Percentiles rank a stretch among this genome's conserved stretches.
Conservation (phyloP, 176 grass and related monocot species). For the Juncus inflexus region DNA sequence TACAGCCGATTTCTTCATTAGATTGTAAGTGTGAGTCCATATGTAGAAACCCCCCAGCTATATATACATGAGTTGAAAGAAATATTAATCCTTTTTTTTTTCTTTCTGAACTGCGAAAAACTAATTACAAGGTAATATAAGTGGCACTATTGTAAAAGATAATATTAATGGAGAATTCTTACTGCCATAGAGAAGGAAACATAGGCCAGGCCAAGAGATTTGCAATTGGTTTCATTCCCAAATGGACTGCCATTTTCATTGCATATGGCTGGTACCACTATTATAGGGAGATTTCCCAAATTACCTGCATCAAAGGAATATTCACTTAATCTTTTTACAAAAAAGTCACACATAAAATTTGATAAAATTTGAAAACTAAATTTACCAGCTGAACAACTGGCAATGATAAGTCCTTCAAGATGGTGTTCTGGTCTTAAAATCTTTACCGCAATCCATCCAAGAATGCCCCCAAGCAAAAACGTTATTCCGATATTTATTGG, state of each 20-base stretch:
- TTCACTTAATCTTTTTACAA: background rate
- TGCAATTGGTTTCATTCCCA: conserved; percentile 3
- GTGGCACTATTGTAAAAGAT: too few relatives aligned
- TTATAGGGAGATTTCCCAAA: conserved; percentile 29
- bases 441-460: conserved; percentile 32
- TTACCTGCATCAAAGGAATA: background rate
- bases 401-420: conserved; percentile 26
- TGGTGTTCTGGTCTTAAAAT: conserved; percentile 25
- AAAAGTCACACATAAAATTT: background rate
- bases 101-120: background rate
- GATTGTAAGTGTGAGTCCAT: conserved; percentile 24
- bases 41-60: conserved; percentile 29
- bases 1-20: conserved; percentile 27
- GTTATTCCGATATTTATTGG: conserved; percentile 29
- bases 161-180: background rate
- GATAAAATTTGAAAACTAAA: background rate
- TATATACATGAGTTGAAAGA: background rate
- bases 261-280: conserved; percentile 30
- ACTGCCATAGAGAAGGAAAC: conserved; percentile 32
- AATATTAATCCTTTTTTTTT: background rate
- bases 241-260: conserved; percentile 25
- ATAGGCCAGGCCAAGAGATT: conserved; percentile 3
- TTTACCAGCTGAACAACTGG: conserved; percentile 27
- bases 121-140: background rate
- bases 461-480: conserved; percentile 28